Percentiles rank a stretch among this genome's conserved stretches.
phyloP scores from a whole-genome alignment of 495 filamentous ascomycete species.

The Bacidia rubella region DNA sequence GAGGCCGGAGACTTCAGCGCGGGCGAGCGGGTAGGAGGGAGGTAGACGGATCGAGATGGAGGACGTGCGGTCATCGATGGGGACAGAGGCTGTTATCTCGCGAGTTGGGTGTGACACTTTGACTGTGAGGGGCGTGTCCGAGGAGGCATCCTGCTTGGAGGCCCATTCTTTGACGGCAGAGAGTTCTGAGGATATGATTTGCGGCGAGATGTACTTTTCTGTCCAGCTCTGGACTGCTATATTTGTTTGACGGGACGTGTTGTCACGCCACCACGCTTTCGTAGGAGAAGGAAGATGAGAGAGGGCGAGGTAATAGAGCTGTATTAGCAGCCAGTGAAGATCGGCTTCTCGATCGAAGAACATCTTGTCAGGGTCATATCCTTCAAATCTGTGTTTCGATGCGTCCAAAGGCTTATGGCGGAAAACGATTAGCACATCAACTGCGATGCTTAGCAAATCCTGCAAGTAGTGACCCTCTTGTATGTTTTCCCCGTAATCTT shows the following conservation, averaged over 20 bases:
- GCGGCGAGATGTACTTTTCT: conserved; percentile 69
- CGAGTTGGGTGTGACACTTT: conserved; percentile 53
- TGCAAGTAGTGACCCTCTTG: conserved; percentile 57
- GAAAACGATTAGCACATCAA: conserved; percentile 67
- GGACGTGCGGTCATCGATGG: conserved; percentile 74
- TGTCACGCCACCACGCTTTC: conserved; percentile 76
- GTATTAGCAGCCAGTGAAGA: conserved; percentile 67
- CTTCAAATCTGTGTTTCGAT: conserved; percentile 51
- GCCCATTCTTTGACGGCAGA: conserved; percentile 61
- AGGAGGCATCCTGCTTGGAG: conserved; percentile 37
- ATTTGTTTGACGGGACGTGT: conserved; percentile 59
- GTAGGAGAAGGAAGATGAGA: conserved; percentile 61
- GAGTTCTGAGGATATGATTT: conserved; percentile 59
- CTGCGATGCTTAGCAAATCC: conserved; percentile 61
- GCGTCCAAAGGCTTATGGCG: conserved; percentile 55
- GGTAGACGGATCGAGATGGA: conserved; percentile 69
- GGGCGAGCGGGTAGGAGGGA: conserved; percentile 61
- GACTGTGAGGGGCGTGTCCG: conserved; percentile 56
- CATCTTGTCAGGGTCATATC: conserved; percentile 43
- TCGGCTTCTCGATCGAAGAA: conserved; percentile 50
- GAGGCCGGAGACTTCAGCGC: conserved; percentile 59
- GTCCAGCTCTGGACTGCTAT: conserved; percentile 69
- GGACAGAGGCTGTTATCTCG: conserved; percentile 70
- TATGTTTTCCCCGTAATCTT: conserved; percentile 61
- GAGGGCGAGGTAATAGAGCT: conserved; percentile 73